Percentiles rank a stretch among this genome's conserved stretches.
phyloP scores from a whole-genome alignment of 495 filamentous ascomycete species.

The Lasiosphaeriaceae sp. region DNA sequence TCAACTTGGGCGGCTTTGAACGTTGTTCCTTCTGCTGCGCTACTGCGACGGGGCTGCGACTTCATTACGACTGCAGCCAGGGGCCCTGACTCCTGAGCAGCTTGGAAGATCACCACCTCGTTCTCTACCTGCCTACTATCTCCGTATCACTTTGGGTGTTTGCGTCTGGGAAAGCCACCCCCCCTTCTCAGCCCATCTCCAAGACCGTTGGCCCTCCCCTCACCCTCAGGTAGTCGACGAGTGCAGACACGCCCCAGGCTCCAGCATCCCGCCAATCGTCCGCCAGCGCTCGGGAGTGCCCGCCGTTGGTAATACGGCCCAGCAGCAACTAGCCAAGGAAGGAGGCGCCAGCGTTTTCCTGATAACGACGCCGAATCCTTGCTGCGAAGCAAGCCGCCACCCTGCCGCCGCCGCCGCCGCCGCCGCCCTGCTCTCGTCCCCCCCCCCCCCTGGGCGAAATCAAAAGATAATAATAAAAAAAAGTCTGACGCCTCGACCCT shows the following conservation, averaged over 20 bases:
- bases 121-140: no score
- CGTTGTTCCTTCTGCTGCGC: no score
- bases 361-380: not conserved
- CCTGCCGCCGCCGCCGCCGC: not conserved
- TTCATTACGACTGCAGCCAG: no score
- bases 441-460: not conserved
- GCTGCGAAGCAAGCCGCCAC: not conserved
- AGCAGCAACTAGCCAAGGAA: not conserved
- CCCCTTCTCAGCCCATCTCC: no score
- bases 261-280: constrained; percentile 9
- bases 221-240: no score
- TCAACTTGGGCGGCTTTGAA: no score
- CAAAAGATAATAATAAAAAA: not conserved
- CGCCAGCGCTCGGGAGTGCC: constrained; percentile 8
- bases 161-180: no score
- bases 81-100: no score
- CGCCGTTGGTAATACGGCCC: constrained; percentile 10
- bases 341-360: not conserved
- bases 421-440: constrained; percentile 3
- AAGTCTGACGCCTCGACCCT: not conserved
- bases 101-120: constrained; percentile 1
- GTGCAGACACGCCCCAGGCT: not conserved
- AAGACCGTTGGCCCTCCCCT: no score
- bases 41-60: no score
- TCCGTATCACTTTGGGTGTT: no score